phyloP scores from a whole-genome alignment of 331 rosid genomes.

The Pyrus hybrid region DNA sequence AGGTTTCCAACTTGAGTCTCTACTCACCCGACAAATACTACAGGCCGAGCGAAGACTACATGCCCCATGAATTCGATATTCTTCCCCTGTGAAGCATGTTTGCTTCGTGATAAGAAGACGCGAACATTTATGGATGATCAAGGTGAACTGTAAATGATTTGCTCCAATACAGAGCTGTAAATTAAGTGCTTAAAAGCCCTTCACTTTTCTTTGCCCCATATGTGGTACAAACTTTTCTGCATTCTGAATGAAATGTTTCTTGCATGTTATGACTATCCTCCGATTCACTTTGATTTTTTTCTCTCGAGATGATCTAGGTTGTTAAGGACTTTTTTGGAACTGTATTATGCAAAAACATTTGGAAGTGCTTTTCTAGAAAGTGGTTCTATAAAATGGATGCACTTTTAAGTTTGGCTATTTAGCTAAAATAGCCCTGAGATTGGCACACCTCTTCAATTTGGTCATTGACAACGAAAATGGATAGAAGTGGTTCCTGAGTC shows the following conservation, averaged over 20 bases:
- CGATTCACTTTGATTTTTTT: background rate
- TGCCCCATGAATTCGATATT: conserved; percentile 89
- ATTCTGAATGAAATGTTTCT: background rate
- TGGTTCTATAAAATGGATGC: no score
- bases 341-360: no score
- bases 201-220: background rate
- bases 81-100: conserved; percentile 31
- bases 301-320: background rate
- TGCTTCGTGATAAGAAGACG: background rate
- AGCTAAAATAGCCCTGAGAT: no score
- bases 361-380: no score
- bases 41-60: conserved; percentile 90
- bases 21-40: conserved; percentile 89
- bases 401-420: no score
- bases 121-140: background rate
- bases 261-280: background rate
- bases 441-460: no score
- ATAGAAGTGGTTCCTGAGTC: no score
- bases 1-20: conserved; percentile 79
- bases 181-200: background rate
- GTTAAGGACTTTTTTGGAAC: background rate
- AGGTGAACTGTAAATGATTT: background rate
- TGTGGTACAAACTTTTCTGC: background rate
- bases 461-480: no score
- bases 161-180: background rate